Evolutionary conservation across 2,329 filamentous ascomycete species (phyloP).

Genomic region (Scolecobasidium constrictum): DNA sequence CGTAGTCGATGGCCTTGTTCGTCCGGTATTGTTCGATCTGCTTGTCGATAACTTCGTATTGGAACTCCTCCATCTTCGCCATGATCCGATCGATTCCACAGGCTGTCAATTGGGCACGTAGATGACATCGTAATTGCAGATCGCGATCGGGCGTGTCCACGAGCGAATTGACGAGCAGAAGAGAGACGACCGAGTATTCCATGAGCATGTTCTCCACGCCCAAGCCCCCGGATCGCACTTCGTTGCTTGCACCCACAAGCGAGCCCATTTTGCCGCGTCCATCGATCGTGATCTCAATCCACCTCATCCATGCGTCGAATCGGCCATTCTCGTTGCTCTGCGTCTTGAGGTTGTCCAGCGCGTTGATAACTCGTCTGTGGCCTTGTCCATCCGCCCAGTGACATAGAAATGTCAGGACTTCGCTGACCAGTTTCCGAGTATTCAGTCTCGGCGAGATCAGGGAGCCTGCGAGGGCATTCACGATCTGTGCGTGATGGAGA

Average conservation of each 20-base stretch:
- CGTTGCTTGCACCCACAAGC: slow-evolving; percentile 90
- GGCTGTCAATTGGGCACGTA: slow-evolving; percentile 89
- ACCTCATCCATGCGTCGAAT: slow-evolving; percentile 97
- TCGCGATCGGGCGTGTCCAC: slow-evolving; percentile 85
- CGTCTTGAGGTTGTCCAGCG: slow-evolving; percentile 81
- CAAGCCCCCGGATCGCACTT: slow-evolving; percentile 89
- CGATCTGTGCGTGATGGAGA: slow-evolving; percentile 76
- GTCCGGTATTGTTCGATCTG: slow-evolving; percentile 88
- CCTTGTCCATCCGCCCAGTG: slow-evolving; percentile 86
- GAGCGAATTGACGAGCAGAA: slow-evolving; percentile 94
- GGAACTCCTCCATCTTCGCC: slow-evolving; percentile 95
- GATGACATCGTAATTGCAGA: slow-evolving; percentile 82
- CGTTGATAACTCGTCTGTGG: slow-evolving; percentile 86
- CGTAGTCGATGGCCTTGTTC: slow-evolving; percentile 96
- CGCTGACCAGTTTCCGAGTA: slow-evolving; percentile 87
- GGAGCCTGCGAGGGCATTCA: slow-evolving; percentile 76
- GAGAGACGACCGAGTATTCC: slow-evolving; percentile 93
- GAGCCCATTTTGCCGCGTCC: slow-evolving; percentile 98
- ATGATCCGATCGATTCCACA: slow-evolving; percentile 91
- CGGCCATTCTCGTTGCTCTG: slow-evolving; percentile 85
- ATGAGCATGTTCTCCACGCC: slow-evolving; percentile 98
- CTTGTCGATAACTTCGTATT: slow-evolving; percentile 97
- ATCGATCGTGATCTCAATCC: slow-evolving; percentile 93
- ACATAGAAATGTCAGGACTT: slow-evolving; percentile 91
- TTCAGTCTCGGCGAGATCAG: slow-evolving; percentile 81